Conservation (phyloP, 2,329 filamentous ascomycete species). For the Ilyonectria mors-panacis region DNA sequence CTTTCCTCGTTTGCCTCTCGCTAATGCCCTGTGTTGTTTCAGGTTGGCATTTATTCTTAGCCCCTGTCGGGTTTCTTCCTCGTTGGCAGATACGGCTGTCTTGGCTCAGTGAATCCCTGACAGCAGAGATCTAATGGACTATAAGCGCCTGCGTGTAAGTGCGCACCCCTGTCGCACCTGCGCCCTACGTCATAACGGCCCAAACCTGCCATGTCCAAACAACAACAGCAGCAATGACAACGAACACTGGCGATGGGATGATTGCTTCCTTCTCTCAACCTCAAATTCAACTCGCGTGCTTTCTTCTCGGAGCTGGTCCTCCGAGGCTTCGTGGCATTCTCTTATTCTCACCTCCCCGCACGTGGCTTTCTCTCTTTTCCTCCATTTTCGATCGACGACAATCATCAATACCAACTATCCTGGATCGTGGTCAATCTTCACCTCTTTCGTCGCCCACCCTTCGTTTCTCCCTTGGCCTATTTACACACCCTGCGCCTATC, state of each 20-base stretch:
- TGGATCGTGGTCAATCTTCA: conserved; percentile 9
- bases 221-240: neutral
- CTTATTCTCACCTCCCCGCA: conserved; percentile 1
- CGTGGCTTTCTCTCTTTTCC: neutral
- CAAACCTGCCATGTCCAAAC: conserved; percentile 1
- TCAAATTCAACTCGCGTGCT: neutral
- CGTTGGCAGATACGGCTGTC: neutral
- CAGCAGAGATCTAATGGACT: neutral
- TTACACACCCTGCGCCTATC: conserved; percentile 9
- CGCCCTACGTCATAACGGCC: conserved; percentile 6
- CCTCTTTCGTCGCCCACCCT: conserved; percentile 6
- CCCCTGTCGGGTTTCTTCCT: neutral
- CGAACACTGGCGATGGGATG: neutral
- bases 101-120: neutral
- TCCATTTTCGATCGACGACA: neutral
- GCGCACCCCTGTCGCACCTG: conserved; percentile 5
- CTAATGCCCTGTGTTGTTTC: neutral
- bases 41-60: neutral
- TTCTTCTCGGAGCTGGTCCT: conserved; percentile 9
- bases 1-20: neutral
- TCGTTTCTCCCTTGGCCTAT: conserved; percentile 9
- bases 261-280: neutral
- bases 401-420: conserved; percentile 1
- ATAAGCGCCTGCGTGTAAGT: neutral
- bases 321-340: conserved; percentile 2